Evolutionary conservation across 805 yeast species (phyloP).

Genomic region (Crinitomyces ghanaensis): DNA sequence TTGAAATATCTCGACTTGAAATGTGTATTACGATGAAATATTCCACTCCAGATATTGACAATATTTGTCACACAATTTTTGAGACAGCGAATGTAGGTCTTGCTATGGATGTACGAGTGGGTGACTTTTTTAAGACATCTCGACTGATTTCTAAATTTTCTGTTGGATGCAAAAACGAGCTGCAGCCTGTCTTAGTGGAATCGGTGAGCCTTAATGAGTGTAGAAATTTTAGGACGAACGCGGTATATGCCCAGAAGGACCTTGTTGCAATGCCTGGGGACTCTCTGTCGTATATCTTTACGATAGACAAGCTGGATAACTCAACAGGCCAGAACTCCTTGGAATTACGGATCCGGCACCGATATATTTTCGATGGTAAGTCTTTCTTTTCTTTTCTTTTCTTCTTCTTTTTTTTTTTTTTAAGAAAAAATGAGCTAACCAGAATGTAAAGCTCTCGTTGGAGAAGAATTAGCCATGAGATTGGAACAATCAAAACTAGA

Average conservation of each 20-base stretch:
- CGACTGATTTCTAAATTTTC: slow-evolving; percentile 56
- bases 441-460: slow-evolving; percentile 3
- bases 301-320: slow-evolving; percentile 32
- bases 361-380: slow-evolving; percentile 16
- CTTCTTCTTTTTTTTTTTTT: too few relatives aligned
- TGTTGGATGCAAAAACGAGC: slow-evolving; percentile 44
- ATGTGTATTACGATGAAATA: slow-evolving; percentile 20
- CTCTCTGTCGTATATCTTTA: slow-evolving; percentile 51
- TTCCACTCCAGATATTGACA: slow-evolving; percentile 12
- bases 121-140: slow-evolving; percentile 55
- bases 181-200: slow-evolving; percentile 43
- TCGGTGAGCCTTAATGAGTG: slow-evolving; percentile 32
- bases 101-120: slow-evolving; percentile 63
- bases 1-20: slow-evolving; percentile 15
- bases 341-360: slow-evolving; percentile 12
- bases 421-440: background rate
- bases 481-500: background rate
- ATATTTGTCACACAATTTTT: slow-evolving; percentile 15
- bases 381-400: too few relatives aligned
- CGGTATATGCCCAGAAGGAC: slow-evolving; percentile 20
- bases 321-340: slow-evolving; percentile 5
- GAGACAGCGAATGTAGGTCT: slow-evolving; percentile 40
- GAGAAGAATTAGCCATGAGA: background rate
- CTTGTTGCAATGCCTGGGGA: slow-evolving; percentile 55
- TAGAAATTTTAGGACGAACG: slow-evolving; percentile 24